phyloP scores from a whole-genome alignment of 805 yeast species.

The Metschnikowia lunata region DNA sequence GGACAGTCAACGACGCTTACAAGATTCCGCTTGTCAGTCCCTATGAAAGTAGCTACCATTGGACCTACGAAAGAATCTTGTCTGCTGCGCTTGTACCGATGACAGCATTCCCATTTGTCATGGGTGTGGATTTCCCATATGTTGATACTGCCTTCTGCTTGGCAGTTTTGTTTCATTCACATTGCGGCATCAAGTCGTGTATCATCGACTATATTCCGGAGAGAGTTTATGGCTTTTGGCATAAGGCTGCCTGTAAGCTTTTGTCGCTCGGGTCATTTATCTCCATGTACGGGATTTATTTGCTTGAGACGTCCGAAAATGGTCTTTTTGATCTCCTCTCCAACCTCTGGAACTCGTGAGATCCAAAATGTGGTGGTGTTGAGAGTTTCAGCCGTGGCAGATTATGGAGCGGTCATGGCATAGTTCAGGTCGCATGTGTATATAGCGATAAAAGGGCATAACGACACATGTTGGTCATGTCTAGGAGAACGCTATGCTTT shows the following conservation, averaged over 20 bases:
- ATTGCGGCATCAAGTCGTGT: slow-evolving; percentile 85
- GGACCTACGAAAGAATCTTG: slow-evolving; percentile 82
- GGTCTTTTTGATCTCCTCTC: slow-evolving; percentile 69
- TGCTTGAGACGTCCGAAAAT: slow-evolving; percentile 71
- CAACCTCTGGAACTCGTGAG: slow-evolving; percentile 51
- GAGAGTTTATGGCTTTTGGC: slow-evolving; percentile 78
- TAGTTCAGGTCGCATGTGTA: too few species aligned
- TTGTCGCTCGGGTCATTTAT: slow-evolving; percentile 69
- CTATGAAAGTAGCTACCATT: slow-evolving; percentile 82
- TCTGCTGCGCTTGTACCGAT: slow-evolving; percentile 75
- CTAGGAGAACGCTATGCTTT: too few species aligned
- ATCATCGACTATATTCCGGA: slow-evolving; percentile 88
- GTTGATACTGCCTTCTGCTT: slow-evolving; percentile 69
- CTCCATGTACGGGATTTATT: slow-evolving; percentile 75
- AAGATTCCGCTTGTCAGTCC: slow-evolving; percentile 57
- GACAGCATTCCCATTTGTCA: slow-evolving; percentile 66
- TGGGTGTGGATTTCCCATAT: slow-evolving; percentile 66
- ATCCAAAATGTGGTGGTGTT: background rate
- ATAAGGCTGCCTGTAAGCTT: slow-evolving; percentile 61
- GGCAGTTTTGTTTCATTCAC: slow-evolving; percentile 69
- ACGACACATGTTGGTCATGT: too few species aligned
- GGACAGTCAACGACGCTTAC: slow-evolving; percentile 91
- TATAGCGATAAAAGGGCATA: too few species aligned
- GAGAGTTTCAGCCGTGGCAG: too few species aligned
- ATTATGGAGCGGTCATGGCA: too few species aligned